These are phyloP conservation scores for Acarospora socialis DNA, from an alignment of 2,329 filamentous ascomycete genomes.

Conservation along the genomic window DNA sequence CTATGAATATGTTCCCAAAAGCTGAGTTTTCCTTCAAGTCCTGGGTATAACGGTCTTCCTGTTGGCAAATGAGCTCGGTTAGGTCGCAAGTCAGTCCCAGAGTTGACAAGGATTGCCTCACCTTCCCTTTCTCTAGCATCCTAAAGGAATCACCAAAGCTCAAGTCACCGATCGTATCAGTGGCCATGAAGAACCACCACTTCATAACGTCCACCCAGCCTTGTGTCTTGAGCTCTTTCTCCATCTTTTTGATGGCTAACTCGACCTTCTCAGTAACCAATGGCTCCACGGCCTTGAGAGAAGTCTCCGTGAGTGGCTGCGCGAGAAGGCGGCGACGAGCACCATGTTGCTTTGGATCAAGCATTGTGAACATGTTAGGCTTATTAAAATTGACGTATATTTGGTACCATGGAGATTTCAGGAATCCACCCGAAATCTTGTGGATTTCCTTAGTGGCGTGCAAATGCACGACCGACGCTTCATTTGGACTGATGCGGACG, in stretches of 20 bases:
- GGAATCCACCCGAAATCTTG: constrained; percentile 20
- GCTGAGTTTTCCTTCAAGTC: constrained; percentile 23
- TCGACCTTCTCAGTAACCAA: constrained; percentile 25
- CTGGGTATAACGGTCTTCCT: constrained; percentile 30
- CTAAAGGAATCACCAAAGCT: constrained; percentile 42
- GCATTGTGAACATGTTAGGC: constrained; percentile 28
- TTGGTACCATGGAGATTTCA: constrained; percentile 24
- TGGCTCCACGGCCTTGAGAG: constrained; percentile 20
- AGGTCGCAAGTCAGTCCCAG: no score
- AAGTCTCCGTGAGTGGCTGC: constrained; percentile 25
- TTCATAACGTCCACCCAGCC: constrained; percentile 35
- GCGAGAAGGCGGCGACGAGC: constrained; percentile 30
- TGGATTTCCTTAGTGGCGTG: constrained; percentile 22
- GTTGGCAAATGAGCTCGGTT: neutral
- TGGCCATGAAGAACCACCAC: constrained; percentile 41
- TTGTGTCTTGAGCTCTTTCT: constrained; percentile 26
- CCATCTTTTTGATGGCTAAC: constrained; percentile 31
- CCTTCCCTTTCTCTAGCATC: constrained; percentile 37
- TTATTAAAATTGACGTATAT: constrained; percentile 12
- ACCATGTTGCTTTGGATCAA: constrained; percentile 26
- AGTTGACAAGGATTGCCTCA: constrained; percentile 19
- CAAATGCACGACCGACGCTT: constrained; percentile 27
- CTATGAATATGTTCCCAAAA: constrained; percentile 15
- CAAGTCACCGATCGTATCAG: constrained; percentile 40
- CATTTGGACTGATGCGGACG: constrained; percentile 19